Conservation (phyloP, 2,329 filamentous ascomycete species). For the Monilinia fructicola region DNA sequence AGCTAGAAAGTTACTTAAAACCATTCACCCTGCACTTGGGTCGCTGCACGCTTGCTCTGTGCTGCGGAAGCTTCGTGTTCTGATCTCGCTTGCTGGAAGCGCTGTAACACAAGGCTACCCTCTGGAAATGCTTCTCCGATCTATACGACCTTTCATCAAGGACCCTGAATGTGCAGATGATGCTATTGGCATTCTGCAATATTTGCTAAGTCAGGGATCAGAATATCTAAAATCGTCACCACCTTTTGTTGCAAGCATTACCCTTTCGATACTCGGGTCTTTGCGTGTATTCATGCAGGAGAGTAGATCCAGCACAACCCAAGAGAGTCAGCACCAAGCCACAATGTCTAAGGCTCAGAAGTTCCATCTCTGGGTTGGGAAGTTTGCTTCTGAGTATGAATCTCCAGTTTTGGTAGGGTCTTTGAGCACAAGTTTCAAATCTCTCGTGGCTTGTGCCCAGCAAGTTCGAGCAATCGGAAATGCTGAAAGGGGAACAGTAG, state of each 20-base stretch:
- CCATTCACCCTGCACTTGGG: slow-evolving; percentile 78
- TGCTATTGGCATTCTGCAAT: slow-evolving; percentile 80
- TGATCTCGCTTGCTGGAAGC: slow-evolving; percentile 74
- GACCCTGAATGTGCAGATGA: slow-evolving; percentile 89
- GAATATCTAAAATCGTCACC: slow-evolving; percentile 63
- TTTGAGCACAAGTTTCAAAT: slow-evolving; percentile 58
- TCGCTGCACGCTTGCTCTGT: slow-evolving; percentile 84
- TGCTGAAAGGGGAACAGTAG: slow-evolving; percentile 66
- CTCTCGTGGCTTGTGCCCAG: slow-evolving; percentile 68
- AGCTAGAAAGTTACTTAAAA: slow-evolving; percentile 74
- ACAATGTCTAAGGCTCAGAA: slow-evolving; percentile 72
- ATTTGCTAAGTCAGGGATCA: slow-evolving; percentile 70
- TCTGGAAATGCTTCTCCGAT: slow-evolving; percentile 84
- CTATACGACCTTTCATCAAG: slow-evolving; percentile 73
- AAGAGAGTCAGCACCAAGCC: slow-evolving; percentile 76
- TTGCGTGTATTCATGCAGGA: slow-evolving; percentile 73
- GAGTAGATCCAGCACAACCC: slow-evolving; percentile 74
- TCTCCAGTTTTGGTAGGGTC: slow-evolving; percentile 44
- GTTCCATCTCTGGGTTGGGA: slow-evolving; percentile 78
- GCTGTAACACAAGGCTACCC: slow-evolving; percentile 77
- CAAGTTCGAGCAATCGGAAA: slow-evolving; percentile 67
- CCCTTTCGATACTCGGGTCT: slow-evolving; percentile 75
- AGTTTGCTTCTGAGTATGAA: slow-evolving; percentile 64
- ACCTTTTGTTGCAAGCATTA: slow-evolving; percentile 77
- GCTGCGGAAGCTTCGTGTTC: slow-evolving; percentile 78